Evolutionary conservation across 257 asterid genomes (phyloP).

Genomic region (Voacanga thouarsii): DNA sequence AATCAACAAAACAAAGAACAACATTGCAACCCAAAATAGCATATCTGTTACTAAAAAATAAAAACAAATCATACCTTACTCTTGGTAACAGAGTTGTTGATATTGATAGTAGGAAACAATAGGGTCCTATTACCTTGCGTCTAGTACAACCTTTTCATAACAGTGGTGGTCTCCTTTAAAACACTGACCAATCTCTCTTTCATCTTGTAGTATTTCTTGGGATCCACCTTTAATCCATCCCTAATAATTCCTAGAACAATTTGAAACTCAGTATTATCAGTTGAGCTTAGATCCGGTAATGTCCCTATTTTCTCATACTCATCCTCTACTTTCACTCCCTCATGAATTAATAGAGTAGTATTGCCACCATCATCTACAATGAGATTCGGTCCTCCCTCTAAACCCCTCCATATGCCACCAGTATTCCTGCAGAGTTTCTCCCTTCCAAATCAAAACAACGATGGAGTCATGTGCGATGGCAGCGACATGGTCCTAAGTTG

Average conservation of each 20-base stretch:
- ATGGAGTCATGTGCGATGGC: conserved; percentile 15
- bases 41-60: too few relatives aligned
- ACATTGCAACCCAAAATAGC: too few relatives aligned
- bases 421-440: conserved; percentile 7
- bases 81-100: background rate
- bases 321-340: conserved; percentile 20
- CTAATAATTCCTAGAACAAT: too few relatives aligned
- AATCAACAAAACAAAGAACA: too few relatives aligned
- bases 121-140: background rate
- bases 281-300: conserved; percentile 18
- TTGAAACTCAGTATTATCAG: conserved; percentile 24
- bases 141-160: background rate
- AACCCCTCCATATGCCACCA: too few relatives aligned
- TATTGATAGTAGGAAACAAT: background rate
- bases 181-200: background rate
- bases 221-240: background rate
- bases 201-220: background rate
- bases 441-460: conserved; percentile 16
- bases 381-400: conserved; percentile 14
- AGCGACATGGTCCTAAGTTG: conserved; percentile 17
- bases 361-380: conserved; percentile 24
- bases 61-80: background rate
- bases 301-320: conserved; percentile 18
- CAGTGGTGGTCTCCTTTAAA: conserved; percentile 7
- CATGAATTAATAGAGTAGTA: conserved; percentile 17